Conservation (phyloP, 2,329 filamentous ascomycete genomes). For the Capronia epimyces region DNA sequence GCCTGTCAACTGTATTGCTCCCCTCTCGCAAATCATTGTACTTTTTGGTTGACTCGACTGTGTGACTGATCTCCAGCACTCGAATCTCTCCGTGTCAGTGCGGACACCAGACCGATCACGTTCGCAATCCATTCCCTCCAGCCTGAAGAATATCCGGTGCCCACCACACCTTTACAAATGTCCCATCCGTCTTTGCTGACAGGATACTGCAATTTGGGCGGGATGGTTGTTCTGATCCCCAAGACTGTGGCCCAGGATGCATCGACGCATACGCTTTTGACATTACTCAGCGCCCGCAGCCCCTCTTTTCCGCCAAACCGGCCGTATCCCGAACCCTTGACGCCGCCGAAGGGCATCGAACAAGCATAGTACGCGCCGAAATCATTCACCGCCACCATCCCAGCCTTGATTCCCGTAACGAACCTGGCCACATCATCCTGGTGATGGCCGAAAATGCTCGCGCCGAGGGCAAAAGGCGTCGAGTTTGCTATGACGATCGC, state of each 20-base stretch:
- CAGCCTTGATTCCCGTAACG: constrained; percentile 64
- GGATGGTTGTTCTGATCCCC: constrained; percentile 70
- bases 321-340: constrained; percentile 78
- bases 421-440: constrained; percentile 58
- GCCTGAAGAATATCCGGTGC: constrained; percentile 23
- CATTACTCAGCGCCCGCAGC: constrained; percentile 74
- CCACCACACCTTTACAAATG: constrained; percentile 24
- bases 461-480: constrained; percentile 78
- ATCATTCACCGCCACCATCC: constrained; percentile 94
- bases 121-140: constrained; percentile 11
- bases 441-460: constrained; percentile 75
- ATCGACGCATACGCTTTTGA: constrained; percentile 81
- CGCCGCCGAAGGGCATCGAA: constrained; percentile 85
- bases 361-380: constrained; percentile 92
- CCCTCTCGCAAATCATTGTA: too few species aligned
- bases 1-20: too few species aligned
- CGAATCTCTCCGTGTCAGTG: not conserved
- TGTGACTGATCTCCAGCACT: not conserved
- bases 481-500: constrained; percentile 77
- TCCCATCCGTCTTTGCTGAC: constrained; percentile 54
- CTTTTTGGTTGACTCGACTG: too few species aligned
- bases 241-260: constrained; percentile 50
- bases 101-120: constrained; percentile 4
- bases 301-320: constrained; percentile 90
- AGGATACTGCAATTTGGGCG: constrained; percentile 74